Evolutionary conservation across 2,329 filamentous ascomycete species (phyloP).

Genomic region (Calonectria honghensis): DNA sequence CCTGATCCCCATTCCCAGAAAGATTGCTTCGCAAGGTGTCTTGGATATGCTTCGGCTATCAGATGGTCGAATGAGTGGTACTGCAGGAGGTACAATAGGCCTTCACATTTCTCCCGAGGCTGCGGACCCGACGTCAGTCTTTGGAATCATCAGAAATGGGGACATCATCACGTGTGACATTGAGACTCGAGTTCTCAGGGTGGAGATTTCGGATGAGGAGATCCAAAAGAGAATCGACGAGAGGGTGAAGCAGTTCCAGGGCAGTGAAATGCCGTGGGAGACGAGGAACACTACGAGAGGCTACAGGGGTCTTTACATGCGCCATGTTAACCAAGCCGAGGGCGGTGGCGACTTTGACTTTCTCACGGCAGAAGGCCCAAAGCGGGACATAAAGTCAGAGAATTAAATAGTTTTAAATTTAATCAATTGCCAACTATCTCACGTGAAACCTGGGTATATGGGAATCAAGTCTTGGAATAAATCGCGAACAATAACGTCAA

Average conservation of each 20-base stretch:
- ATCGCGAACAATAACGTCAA: conserved; percentile 59
- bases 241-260: conserved; percentile 70
- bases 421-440: not conserved
- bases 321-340: conserved; percentile 76
- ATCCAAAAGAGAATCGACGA: conserved; percentile 75
- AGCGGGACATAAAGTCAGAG: not conserved
- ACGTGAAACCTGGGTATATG: conserved; percentile 47
- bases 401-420: not conserved
- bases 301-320: conserved; percentile 76
- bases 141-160: conserved; percentile 85
- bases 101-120: conserved; percentile 92
- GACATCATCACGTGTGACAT: conserved; percentile 88
- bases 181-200: conserved; percentile 74
- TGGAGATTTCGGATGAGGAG: conserved; percentile 82
- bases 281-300: conserved; percentile 67
- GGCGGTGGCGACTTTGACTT: conserved; percentile 78
- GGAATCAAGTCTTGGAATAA: conserved; percentile 63
- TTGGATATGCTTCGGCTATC: conserved; percentile 89
- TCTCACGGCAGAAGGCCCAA: conserved; percentile 67
- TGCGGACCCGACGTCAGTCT: conserved; percentile 82
- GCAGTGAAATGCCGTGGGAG: conserved; percentile 58
- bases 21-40: conserved; percentile 84
- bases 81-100: conserved; percentile 91
- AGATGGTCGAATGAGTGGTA: conserved; percentile 91
- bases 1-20: conserved; percentile 80